Evolutionary conservation across 495 filamentous ascomycete species (phyloP), one percentile per base, ranked within the genome.

Genomic region (Aspergillus egyptiacus): DNA sequence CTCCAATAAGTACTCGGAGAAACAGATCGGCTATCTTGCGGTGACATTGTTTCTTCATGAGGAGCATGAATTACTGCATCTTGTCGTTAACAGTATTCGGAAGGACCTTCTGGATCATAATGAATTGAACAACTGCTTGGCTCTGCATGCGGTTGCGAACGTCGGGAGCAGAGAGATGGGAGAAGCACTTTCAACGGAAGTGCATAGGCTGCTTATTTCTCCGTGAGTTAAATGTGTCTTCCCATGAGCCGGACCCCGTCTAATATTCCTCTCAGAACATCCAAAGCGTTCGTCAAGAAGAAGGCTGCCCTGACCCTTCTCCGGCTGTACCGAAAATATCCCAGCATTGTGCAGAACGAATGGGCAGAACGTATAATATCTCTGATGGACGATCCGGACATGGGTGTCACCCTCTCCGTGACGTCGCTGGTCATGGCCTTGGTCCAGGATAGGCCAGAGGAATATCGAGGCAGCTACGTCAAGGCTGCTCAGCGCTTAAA

Each of bases 341-440:
- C 89, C 0, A 82, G 77, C 45, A 96, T 97, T 57, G 87, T 99
- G 9, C 88, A 95, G 63, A 87, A 85, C 36, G 89, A 96, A 73
- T 99, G 94, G 93, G 86, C 90, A 0, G 94, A 97, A 65, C 76
- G 94, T 35, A 96, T 99, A 58, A 95, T 99, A 63, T 91, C 91
- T 2, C 73, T 99, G 13, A 97, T 99, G 94, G 94, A 99, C 61
- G 94, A 99, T 54, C 77, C 80, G 5, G 91, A 99, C 55, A 82
- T 96, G 70, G 94, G 94, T 48, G 94, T 99, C 18, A 87, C 90
- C 2, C 72, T 97, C 6, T 99, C 94, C 0, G 89, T 97, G 23
- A 97, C 94, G 0, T 99, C 94, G 22, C 74, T 99, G 13, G 84
- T 99, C 48, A 97, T 96, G 91, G 85, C 94, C 9, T 64, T 97